phyloP scores from a whole-genome alignment of 2,329 filamentous ascomycete genomes.

The Aspergillus ibericus region DNA sequence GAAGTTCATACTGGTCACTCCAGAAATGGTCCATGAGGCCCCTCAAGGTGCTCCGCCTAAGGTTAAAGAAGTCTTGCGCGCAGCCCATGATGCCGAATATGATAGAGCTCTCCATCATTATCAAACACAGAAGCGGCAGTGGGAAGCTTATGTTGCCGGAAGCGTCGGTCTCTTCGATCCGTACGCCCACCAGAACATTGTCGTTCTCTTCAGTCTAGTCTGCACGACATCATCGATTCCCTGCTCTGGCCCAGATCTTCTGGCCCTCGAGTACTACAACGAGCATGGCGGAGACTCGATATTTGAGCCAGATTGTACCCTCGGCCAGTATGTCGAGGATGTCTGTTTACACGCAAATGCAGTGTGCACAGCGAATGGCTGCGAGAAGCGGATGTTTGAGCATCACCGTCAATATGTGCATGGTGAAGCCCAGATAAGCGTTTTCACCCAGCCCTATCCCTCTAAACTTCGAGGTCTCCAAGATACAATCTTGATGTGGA shows the following conservation, averaged over 20 bases:
- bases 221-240: conserved; percentile 93
- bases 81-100: conserved; percentile 94
- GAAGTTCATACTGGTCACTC: conserved; percentile 86
- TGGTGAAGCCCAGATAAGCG: conserved; percentile 87
- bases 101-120: conserved; percentile 94
- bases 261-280: conserved; percentile 90
- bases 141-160: conserved; percentile 91
- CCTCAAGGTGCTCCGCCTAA: conserved; percentile 78
- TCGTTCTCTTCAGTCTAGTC: conserved; percentile 88
- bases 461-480: conserved; percentile 64
- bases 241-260: conserved; percentile 85
- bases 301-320: conserved; percentile 79
- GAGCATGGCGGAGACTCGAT: conserved; percentile 73
- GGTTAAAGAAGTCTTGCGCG: conserved; percentile 89
- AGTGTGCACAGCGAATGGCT: conserved; percentile 79
- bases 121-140: conserved; percentile 88
- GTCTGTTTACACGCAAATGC: conserved; percentile 73
- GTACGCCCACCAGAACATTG: conserved; percentile 93
- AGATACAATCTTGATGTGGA: conserved; percentile 95
- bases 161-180: conserved; percentile 91
- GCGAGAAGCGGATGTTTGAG: conserved; percentile 83
- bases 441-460: conserved; percentile 78
- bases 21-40: conserved; percentile 89
- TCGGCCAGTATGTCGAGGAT: conserved; percentile 94
- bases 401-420: conserved; percentile 98